Evolutionary conservation across 108 stramenopile species (phyloP).

Genomic region (Stephanodiscus minutulus): DNA sequence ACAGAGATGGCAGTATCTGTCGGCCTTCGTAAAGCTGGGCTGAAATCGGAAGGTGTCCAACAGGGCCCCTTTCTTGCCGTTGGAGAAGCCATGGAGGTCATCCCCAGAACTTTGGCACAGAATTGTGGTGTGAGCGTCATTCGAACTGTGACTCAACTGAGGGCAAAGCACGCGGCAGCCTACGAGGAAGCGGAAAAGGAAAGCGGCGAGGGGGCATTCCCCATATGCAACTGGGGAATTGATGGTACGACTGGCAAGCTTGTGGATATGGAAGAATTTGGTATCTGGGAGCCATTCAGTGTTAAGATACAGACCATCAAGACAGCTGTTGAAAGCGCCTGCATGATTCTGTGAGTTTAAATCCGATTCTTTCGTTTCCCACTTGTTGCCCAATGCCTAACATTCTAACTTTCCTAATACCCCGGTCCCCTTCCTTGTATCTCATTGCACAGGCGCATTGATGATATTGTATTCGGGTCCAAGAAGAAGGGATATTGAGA

Average conservation of each 20-base stretch:
- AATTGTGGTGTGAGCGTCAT: conserved; percentile 99
- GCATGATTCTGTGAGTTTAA: conserved; percentile 81
- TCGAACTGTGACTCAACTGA: conserved; percentile 94
- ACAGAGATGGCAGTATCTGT: conserved; percentile 99
- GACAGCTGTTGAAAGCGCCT: conserved; percentile 99
- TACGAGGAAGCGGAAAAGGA: conserved; percentile 58
- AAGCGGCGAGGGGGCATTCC: conserved; percentile 42
- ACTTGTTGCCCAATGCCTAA: conserved; percentile 5
- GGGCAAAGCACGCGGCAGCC: conserved; percentile 93
- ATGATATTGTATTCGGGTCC: conserved; percentile 98
- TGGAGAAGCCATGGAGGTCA: conserved; percentile 98
- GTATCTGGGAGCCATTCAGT: conserved; percentile 98
- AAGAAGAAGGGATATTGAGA: conserved; percentile 67
- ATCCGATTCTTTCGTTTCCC: conserved; percentile 7
- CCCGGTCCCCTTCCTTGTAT: conserved; percentile 3
- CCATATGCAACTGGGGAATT: conserved; percentile 89
- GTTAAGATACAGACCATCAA: conserved; percentile 99
- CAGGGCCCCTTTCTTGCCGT: conserved; percentile 97
- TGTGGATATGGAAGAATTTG: conserved; percentile 94
- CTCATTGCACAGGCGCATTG: conserved; percentile 78
- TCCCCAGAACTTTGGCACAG: conserved; percentile 97
- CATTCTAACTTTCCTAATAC: background rate
- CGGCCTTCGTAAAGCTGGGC: conserved; percentile 81
- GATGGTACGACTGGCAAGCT: conserved; percentile 96
- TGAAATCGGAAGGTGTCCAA: conserved; percentile 82